Conservation (phyloP, 768 basidiomycete genomes). For the Inosperma sp. region DNA sequence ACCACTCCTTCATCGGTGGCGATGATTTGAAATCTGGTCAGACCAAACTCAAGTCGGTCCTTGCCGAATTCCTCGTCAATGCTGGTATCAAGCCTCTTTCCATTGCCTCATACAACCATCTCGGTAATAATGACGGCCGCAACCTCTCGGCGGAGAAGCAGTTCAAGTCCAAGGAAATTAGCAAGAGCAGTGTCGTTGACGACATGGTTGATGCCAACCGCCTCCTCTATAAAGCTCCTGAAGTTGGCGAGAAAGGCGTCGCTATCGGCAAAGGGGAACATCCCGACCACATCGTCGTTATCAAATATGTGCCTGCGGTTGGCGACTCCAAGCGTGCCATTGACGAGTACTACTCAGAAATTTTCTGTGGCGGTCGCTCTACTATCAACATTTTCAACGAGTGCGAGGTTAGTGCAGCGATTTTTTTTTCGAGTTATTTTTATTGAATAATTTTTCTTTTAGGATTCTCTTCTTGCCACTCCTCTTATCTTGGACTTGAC, state of each 20-base stretch:
- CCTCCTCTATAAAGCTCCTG: slow-evolving; percentile 83
- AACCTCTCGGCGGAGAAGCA: slow-evolving; percentile 88
- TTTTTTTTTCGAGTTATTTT: slow-evolving; percentile 1
- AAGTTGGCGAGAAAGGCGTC: slow-evolving; percentile 45
- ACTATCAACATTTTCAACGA: slow-evolving; percentile 98
- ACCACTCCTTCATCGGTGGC: slow-evolving; percentile 91
- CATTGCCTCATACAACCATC: slow-evolving; percentile 97
- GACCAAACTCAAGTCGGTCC: slow-evolving; percentile 94
- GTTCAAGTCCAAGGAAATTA: slow-evolving; percentile 98
- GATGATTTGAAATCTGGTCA: slow-evolving; percentile 98
- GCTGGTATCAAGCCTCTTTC: slow-evolving; percentile 97
- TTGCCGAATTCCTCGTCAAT: slow-evolving; percentile 98
- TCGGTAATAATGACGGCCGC: slow-evolving; percentile 96
- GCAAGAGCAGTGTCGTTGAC: slow-evolving; percentile 94
- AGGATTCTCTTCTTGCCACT: slow-evolving; percentile 94
- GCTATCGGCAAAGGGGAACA: slow-evolving; percentile 82
- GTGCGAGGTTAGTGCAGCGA: slow-evolving; percentile 64
- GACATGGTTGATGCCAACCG: slow-evolving; percentile 95
- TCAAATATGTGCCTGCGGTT: slow-evolving; percentile 95
- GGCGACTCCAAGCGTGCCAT: slow-evolving; percentile 99
- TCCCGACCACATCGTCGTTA: slow-evolving; percentile 94
- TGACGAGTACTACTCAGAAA: slow-evolving; percentile 98
- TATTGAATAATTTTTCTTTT: slow-evolving; percentile 8
- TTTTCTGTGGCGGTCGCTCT: slow-evolving; percentile 91
- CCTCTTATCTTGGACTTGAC: slow-evolving; percentile 92